A percentile compares a stretch with the other conserved stretches of the same genome.
These are phyloP conservation scores for Podila minutissima DNA, from an alignment of 192 early-diverging fungal species.

Conservation along the genomic window DNA sequence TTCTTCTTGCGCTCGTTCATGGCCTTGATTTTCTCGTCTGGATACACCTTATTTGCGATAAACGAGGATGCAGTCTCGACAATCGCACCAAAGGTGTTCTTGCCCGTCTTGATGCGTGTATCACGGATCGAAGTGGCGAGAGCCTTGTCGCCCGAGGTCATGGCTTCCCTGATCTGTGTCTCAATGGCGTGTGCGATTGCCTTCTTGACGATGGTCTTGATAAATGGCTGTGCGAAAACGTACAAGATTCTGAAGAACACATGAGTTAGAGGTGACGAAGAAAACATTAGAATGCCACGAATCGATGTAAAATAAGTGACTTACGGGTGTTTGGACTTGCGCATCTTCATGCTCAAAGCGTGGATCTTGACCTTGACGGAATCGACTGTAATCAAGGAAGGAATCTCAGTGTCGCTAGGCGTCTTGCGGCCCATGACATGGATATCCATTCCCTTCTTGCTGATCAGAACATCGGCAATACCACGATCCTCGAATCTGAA, in stretches of 20 bases:
- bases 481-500: slow-evolving; percentile 50
- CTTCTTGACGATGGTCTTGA: slow-evolving; percentile 48
- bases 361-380: slow-evolving; percentile 37
- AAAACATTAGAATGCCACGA: too few species aligned
- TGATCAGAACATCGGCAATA: slow-evolving; percentile 46
- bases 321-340: slow-evolving; percentile 42
- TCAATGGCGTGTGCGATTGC: slow-evolving; percentile 49
- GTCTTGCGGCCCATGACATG: slow-evolving; percentile 17
- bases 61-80: slow-evolving; percentile 27
- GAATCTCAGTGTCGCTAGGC: slow-evolving; percentile 17
- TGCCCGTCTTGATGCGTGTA: slow-evolving; percentile 43
- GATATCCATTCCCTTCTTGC: slow-evolving; percentile 35
- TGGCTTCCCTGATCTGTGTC: slow-evolving; percentile 30
- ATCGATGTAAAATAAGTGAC: slow-evolving; percentile 1
- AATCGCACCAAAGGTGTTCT: slow-evolving; percentile 35
- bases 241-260: slow-evolving; percentile 20
- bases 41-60: slow-evolving; percentile 18
- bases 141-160: slow-evolving; percentile 44
- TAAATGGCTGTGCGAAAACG: slow-evolving; percentile 39
- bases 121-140: slow-evolving; percentile 34
- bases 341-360: slow-evolving; percentile 39
- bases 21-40: slow-evolving; percentile 29
- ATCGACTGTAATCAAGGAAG: slow-evolving; percentile 30
- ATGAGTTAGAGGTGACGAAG: background rate
- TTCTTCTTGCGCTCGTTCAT: slow-evolving; percentile 32